Conservation (phyloP, 2,329 filamentous ascomycete species). For the Cladosporium cucumerinum region DNA sequence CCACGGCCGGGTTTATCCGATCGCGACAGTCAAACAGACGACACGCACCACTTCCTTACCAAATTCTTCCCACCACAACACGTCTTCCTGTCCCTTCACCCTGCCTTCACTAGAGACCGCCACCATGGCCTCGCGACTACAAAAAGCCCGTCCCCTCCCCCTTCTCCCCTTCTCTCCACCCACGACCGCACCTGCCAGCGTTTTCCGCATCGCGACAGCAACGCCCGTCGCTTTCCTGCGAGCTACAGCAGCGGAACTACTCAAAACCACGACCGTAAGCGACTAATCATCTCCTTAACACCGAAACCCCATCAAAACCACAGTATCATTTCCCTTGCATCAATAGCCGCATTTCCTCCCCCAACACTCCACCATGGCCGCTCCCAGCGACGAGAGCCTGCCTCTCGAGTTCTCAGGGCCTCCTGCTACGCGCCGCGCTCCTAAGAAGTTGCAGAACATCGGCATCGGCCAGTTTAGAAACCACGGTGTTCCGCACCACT, state of each 20-base stretch:
- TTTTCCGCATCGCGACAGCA: background rate
- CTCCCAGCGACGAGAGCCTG: background rate
- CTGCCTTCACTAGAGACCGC: background rate
- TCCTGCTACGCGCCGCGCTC: background rate
- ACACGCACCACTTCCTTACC: background rate
- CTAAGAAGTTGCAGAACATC: background rate
- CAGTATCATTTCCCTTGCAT: background rate
- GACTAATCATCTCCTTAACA: background rate
- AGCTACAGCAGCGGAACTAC: background rate
- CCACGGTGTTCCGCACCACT: background rate
- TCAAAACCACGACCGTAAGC: background rate
- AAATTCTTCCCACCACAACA: background rate
- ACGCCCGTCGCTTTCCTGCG: background rate
- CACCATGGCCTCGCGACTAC: slow-evolving; percentile 1
- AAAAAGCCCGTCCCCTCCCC: background rate
- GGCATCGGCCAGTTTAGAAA: background rate
- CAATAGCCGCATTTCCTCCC: background rate
- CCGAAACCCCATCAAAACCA: background rate
- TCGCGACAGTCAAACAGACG: background rate
- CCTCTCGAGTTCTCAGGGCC: background rate
- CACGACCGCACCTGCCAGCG: background rate
- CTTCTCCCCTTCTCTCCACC: background rate
- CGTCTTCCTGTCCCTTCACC: background rate
- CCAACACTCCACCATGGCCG: background rate
- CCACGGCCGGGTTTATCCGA: background rate